Percentiles rank a stretch among this genome's conserved stretches.
Conservation (phyloP, 1,139 yeast species). For the Entelexis sorbosivorans region DNA sequence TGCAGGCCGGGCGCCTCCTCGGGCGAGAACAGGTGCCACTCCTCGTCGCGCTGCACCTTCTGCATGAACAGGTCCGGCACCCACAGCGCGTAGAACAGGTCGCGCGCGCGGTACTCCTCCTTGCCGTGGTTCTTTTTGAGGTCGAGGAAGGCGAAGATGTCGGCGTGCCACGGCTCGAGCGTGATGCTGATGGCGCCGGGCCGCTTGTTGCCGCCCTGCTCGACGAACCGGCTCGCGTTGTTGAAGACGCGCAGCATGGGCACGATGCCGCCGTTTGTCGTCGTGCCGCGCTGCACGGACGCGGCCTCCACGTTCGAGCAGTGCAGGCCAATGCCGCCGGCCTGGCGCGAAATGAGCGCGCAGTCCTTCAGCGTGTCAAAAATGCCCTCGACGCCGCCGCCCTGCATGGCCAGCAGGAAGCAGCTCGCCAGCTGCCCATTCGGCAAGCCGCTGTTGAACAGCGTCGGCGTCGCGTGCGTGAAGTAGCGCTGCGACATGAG, state of each 20-base stretch:
- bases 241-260: slow-evolving; percentile 78
- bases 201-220: slow-evolving; percentile 78
- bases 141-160: slow-evolving; percentile 60
- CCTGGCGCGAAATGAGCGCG: slow-evolving; percentile 67
- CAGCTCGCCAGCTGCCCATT: slow-evolving; percentile 60
- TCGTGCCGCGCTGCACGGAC: slow-evolving; percentile 39
- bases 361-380: slow-evolving; percentile 65
- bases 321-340: slow-evolving; percentile 79
- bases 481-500: slow-evolving; percentile 65
- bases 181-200: slow-evolving; percentile 79
- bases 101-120: slow-evolving; percentile 74
- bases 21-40: slow-evolving; percentile 73
- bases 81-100: slow-evolving; percentile 75
- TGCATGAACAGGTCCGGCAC: slow-evolving; percentile 74
- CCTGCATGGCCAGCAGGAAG: slow-evolving; percentile 67
- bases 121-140: slow-evolving; percentile 72
- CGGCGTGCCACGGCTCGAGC: slow-evolving; percentile 80
- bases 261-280: slow-evolving; percentile 64
- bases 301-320: slow-evolving; percentile 62
- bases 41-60: slow-evolving; percentile 55
- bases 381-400: slow-evolving; percentile 72
- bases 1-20: slow-evolving; percentile 63
- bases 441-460: slow-evolving; percentile 64
- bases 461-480: slow-evolving; percentile 73
- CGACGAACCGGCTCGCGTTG: slow-evolving; percentile 77